Percentiles rank a stretch among this genome's conserved stretches.
phyloP scores from a whole-genome alignment of 2,329 filamentous ascomycete species.

The Botrytis byssoidea region DNA sequence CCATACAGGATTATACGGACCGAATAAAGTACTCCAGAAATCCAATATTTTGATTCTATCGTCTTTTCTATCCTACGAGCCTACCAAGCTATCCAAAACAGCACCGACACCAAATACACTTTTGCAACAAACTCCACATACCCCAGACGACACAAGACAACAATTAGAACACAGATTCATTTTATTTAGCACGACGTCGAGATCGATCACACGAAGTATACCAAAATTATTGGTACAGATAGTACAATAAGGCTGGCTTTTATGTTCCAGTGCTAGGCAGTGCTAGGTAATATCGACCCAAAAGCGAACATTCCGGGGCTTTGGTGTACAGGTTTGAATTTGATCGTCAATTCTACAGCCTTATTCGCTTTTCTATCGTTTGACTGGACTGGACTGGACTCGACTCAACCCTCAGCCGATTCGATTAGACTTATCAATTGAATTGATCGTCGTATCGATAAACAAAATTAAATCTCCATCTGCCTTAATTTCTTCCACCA shows the following conservation, averaged over 20 bases:
- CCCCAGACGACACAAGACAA: not conserved
- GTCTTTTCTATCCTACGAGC: not conserved
- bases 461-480: not conserved
- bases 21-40: conserved; percentile 20
- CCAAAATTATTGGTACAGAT: not conserved
- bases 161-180: not conserved
- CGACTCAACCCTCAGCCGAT: not conserved
- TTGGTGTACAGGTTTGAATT: not conserved
- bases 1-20: conserved; percentile 21
- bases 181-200: not conserved
- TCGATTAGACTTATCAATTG: not conserved
- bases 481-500: not conserved
- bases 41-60: conserved; percentile 4
- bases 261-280: not conserved
- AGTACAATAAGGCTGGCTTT: not conserved
- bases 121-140: not conserved
- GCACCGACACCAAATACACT: not conserved
- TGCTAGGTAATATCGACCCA: not conserved
- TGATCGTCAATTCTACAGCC: conserved; percentile 1
- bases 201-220: not conserved
- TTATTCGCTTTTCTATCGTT: not conserved
- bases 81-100: not conserved
- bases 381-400: not conserved
- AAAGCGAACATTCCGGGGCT: not conserved
- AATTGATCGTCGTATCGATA: not conserved